phyloP scores from a whole-genome alignment of 768 basidiomycete species.

The Tremella yokohamensis region DNA sequence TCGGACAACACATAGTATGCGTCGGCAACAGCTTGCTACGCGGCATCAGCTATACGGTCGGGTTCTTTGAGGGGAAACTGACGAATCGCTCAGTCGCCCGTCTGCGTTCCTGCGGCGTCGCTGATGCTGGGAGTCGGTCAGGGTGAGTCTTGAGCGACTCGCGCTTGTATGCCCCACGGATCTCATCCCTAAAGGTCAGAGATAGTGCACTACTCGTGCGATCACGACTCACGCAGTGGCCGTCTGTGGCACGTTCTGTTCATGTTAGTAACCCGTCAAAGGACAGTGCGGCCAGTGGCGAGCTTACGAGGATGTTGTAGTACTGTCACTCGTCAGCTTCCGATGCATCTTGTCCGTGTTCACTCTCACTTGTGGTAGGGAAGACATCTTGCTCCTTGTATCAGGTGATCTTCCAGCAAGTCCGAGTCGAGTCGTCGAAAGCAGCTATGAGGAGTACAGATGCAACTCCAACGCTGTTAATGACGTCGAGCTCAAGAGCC shows the following conservation, averaged over 20 bases:
- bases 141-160: conserved; percentile 71
- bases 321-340: conserved; percentile 28
- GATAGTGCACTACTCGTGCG: neutral
- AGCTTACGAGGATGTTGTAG: conserved; percentile 39
- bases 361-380: conserved; percentile 32
- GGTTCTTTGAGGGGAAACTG: conserved; percentile 6
- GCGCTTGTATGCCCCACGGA: conserved; percentile 47
- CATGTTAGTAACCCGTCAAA: conserved; percentile 2
- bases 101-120: conserved; percentile 66
- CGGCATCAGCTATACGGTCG: conserved; percentile 2
- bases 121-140: conserved; percentile 67
- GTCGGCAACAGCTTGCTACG: conserved; percentile 72
- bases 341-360: neutral
- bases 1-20: conserved; percentile 92
- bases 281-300: neutral
- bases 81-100: conserved; percentile 72
- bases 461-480: neutral
- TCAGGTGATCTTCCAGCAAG: neutral
- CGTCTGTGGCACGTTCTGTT: conserved; percentile 30
- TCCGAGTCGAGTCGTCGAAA: neutral
- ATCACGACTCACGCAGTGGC: conserved; percentile 33
- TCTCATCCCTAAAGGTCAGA: conserved; percentile 34
- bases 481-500: conserved; percentile 11
- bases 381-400: conserved; percentile 22
- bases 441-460: neutral